Base-by-base conservation (phyloP, 2,329 filamentous ascomycete genomes). In the Xylaria sp. region DNA sequence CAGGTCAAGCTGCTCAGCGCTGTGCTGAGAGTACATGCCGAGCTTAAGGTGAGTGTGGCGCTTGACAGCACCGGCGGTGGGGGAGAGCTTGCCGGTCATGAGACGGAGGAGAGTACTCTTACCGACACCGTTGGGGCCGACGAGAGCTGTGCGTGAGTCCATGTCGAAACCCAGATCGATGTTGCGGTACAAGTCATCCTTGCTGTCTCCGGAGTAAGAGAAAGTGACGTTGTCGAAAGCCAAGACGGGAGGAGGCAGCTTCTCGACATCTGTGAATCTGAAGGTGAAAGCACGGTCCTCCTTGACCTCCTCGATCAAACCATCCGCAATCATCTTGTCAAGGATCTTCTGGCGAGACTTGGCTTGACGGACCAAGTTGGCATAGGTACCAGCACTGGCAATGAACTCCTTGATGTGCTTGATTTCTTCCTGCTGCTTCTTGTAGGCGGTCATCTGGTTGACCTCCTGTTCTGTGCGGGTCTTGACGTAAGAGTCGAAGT, bases 331-430 rank as follows among this genome's bases (percentile, higher is more conserved):
- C 94, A 99, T 99, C 88, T 99, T 99, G 85, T 99, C 94, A 68
- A 97, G 84, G 77, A 97, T 97, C 91, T 99, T 99, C 79, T 99
- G 94, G 66, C 94, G 88, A 49, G 94, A 97, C 84, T 99, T 99
- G 78, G 95, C 95, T 80, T 99, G 94, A 76, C 91, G 86, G 74
- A 99, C 94, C 82, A 99, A 84, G 82, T 99, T 99, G 85, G 95
- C 94, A 74, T 99, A 99, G 63, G 94, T 99, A 92, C 95, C 94
- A 59, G 94, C 94, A 63, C 93, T 97, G 73, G 95, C 94, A 76
- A 99, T 99, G 83, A 99, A 99, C 80, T 97, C 97, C 84, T 99
- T 97, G 84, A 99, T 99, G 83, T 99, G 95, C 69, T 87, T 84
- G 76, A 99, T 99, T 82, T 99, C 94, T 64, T 99, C 94, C 76